Evolutionary conservation across 176 grass and related monocot species (phyloP).

Genomic region (Raddia distichophylla): DNA sequence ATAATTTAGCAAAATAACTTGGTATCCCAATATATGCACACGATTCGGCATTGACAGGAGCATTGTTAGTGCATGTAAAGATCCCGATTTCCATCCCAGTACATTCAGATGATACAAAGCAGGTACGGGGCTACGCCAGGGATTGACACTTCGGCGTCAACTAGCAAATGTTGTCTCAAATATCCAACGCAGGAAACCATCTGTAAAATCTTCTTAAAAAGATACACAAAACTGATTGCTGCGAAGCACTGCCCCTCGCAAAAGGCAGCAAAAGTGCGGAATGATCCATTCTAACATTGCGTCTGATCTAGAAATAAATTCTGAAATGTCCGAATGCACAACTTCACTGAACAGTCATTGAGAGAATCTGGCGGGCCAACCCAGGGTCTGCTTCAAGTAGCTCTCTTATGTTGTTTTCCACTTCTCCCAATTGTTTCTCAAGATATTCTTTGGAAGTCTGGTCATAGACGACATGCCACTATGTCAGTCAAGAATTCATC

Average conservation of each 20-base stretch:
- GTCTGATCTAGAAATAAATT: slow-evolving; percentile 8
- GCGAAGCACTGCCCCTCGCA: neutral
- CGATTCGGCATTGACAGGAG: no score
- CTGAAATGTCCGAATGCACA: neutral
- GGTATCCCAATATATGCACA: no score
- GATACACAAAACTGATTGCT: neutral
- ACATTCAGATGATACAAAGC: neutral
- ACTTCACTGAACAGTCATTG: slow-evolving; percentile 74
- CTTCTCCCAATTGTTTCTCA: slow-evolving; percentile 84
- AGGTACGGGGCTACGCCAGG: neutral
- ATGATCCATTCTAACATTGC: neutral
- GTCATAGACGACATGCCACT: neutral
- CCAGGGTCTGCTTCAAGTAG: slow-evolving; percentile 85
- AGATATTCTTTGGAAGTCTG: slow-evolving; percentile 90
- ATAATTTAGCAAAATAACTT: no score
- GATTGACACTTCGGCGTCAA: neutral
- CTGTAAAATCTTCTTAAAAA: neutral
- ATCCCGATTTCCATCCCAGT: no score
- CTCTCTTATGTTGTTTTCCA: slow-evolving; percentile 88
- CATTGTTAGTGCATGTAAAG: no score
- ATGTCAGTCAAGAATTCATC: neutral
- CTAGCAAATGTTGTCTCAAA: neutral
- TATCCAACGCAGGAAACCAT: neutral
- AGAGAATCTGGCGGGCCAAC: slow-evolving; percentile 82
- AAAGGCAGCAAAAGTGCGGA: neutral